Percentiles rank a stretch among this genome's conserved stretches.
Conservation (phyloP, 2,329 filamentous ascomycete species). For the Fusarium sp. region DNA sequence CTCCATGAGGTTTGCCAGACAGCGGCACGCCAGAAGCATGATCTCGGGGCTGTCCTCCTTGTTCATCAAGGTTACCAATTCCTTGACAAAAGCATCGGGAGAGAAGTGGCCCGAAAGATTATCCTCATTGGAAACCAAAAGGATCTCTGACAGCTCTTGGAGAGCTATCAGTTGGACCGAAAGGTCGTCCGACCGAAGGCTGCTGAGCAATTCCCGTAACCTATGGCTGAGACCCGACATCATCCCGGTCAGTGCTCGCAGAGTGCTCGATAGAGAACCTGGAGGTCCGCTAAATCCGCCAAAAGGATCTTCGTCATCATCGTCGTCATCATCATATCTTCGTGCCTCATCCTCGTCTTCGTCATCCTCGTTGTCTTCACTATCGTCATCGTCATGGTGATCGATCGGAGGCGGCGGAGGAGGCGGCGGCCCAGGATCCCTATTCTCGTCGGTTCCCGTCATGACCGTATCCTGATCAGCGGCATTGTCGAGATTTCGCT, state of each 20-base stretch:
- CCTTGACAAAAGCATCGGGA: constrained; percentile 94
- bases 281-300: constrained; percentile 74
- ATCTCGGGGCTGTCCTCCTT: constrained; percentile 96
- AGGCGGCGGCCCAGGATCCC: constrained; percentile 54
- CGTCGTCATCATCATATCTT: constrained; percentile 68
- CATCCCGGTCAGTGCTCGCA: constrained; percentile 90
- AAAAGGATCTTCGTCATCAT: constrained; percentile 73
- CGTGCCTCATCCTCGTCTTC: constrained; percentile 51
- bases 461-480: constrained; percentile 75
- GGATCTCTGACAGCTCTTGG: constrained; percentile 91
- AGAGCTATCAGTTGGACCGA: constrained; percentile 92
- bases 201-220: constrained; percentile 80
- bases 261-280: constrained; percentile 78
- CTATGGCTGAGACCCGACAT: constrained; percentile 86
- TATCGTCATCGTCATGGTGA: constrained; percentile 54
- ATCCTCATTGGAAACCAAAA: constrained; percentile 96
- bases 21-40: constrained; percentile 96
- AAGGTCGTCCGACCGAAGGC: constrained; percentile 85
- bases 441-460: constrained; percentile 74
- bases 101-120: constrained; percentile 95
- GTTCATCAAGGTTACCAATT: constrained; percentile 91
- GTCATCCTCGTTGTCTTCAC: constrained; percentile 47
- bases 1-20: constrained; percentile 97
- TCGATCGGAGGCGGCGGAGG: constrained; percentile 55
- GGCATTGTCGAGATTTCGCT: constrained; percentile 65